Conservation (phyloP, 805 yeast species). For the Candida anglica region DNA sequence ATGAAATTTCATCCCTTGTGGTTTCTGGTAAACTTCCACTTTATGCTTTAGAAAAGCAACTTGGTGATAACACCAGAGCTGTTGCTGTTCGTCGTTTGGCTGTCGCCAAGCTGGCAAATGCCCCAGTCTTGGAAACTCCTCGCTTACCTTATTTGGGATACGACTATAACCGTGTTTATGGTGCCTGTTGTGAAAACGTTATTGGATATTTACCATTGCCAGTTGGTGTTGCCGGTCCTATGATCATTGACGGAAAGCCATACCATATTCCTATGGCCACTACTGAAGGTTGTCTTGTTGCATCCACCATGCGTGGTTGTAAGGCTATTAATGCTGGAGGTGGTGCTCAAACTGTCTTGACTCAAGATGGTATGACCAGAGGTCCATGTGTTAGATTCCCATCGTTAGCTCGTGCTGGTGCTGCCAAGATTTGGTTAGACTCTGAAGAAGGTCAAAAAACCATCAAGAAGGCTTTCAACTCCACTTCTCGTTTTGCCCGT, state of each 20-base stretch:
- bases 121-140: slow-evolving; percentile 69
- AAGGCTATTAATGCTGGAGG: slow-evolving; percentile 97
- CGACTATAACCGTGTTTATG: slow-evolving; percentile 93
- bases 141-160: slow-evolving; percentile 78
- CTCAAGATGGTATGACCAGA: slow-evolving; percentile 98
- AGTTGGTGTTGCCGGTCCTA: slow-evolving; percentile 96
- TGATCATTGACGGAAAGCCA: slow-evolving; percentile 83
- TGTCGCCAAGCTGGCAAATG: slow-evolving; percentile 77
- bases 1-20: slow-evolving; percentile 71
- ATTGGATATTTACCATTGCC: slow-evolving; percentile 96
- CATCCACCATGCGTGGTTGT: slow-evolving; percentile 98
- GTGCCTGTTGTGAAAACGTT: slow-evolving; percentile 99
- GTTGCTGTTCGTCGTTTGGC: slow-evolving; percentile 90
- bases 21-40: slow-evolving; percentile 78
- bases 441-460: slow-evolving; percentile 86
- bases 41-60: slow-evolving; percentile 90
- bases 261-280: slow-evolving; percentile 98
- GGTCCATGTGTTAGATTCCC: slow-evolving; percentile 97
- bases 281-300: slow-evolving; percentile 97
- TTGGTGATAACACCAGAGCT: slow-evolving; percentile 86
- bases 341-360: slow-evolving; percentile 87
- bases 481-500: slow-evolving; percentile 96
- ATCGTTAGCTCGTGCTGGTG: slow-evolving; percentile 80
- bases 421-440: slow-evolving; percentile 92
- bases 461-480: slow-evolving; percentile 86